A percentile compares a stretch with the other conserved stretches of the same genome.
These are phyloP conservation scores for Alternaria atra DNA, from an alignment of 2,329 filamentous ascomycete species.

Conservation along the genomic window DNA sequence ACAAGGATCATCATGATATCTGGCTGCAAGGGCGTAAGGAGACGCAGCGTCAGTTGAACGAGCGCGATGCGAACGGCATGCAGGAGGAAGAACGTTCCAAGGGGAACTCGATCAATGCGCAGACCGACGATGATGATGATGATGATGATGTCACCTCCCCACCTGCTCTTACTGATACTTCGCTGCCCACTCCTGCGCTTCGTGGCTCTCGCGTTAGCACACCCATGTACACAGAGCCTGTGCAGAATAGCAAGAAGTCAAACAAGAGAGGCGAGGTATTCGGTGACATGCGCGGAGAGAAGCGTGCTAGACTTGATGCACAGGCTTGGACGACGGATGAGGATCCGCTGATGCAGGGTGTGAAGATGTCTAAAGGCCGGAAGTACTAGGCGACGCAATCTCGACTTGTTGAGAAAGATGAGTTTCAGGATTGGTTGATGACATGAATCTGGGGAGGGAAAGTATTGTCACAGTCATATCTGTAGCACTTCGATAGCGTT, in stretches of 20 bases:
- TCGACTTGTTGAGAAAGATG: neutral
- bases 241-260: slow-evolving; percentile 9
- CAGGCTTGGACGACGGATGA: slow-evolving; percentile 10
- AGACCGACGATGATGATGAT: slow-evolving; percentile 17
- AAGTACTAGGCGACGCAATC: neutral
- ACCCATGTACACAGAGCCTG: slow-evolving; percentile 20
- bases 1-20: slow-evolving; percentile 33
- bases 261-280: slow-evolving; percentile 9
- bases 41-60: slow-evolving; percentile 24
- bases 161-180: slow-evolving; percentile 40
- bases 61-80: slow-evolving; percentile 12
- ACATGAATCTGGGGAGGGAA: neutral
- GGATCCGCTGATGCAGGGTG: slow-evolving; percentile 9
- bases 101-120: neutral
- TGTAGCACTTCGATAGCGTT: neutral
- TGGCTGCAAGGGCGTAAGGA: slow-evolving; percentile 33
- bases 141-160: slow-evolving; percentile 29
- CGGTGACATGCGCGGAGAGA: slow-evolving; percentile 16
- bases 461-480: neutral
- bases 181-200: slow-evolving; percentile 33
- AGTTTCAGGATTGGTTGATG: neutral
- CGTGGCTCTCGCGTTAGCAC: slow-evolving; percentile 35
- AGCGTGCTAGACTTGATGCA: slow-evolving; percentile 24
- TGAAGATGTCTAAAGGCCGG: neutral
- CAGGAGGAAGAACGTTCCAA: neutral